A percentile compares a stretch with the other conserved stretches of the same genome.
phyloP scores from a whole-genome alignment of 208 protist species.

The Leishmania mexicana region DNA sequence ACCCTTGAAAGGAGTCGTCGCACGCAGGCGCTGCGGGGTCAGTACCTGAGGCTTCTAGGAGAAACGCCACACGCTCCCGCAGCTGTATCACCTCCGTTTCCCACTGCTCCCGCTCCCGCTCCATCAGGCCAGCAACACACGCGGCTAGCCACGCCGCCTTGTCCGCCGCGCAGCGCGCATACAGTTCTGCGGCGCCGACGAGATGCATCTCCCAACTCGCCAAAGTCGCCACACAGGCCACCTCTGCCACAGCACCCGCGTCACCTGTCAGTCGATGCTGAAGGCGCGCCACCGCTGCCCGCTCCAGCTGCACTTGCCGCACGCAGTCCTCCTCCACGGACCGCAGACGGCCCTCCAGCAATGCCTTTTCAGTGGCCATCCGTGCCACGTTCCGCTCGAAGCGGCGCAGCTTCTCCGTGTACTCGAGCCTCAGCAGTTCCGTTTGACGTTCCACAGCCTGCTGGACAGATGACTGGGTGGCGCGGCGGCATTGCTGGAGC shows the following conservation, averaged over 20 bases:
- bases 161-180: neutral
- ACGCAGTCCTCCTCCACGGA: slow-evolving; percentile 7
- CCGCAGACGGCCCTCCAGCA: slow-evolving; percentile 14
- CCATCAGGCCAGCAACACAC: slow-evolving; percentile 3
- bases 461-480: slow-evolving; percentile 5
- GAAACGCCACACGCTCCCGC: slow-evolving; percentile 26
- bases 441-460: slow-evolving; percentile 18
- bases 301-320: slow-evolving; percentile 14
- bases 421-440: slow-evolving; percentile 16
- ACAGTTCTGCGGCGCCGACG: neutral
- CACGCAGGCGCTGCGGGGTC: neutral
- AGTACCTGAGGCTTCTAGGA: neutral
- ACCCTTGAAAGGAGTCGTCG: neutral
- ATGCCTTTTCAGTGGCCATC: slow-evolving; percentile 6
- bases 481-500: slow-evolving; percentile 1
- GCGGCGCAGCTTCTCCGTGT: slow-evolving; percentile 1
- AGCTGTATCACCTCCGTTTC: slow-evolving; percentile 42
- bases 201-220: neutral
- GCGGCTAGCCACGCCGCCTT: slow-evolving; percentile 10
- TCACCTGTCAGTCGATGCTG: slow-evolving; percentile 5
- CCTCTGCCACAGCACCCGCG: neutral
- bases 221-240: neutral
- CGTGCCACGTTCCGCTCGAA: slow-evolving; percentile 11
- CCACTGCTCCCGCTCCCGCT: slow-evolving; percentile 30
- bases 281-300: slow-evolving; percentile 13